Base-by-base conservation (phyloP, 176 grass and related monocot genomes). In the Elaeis guineensis region DNA sequence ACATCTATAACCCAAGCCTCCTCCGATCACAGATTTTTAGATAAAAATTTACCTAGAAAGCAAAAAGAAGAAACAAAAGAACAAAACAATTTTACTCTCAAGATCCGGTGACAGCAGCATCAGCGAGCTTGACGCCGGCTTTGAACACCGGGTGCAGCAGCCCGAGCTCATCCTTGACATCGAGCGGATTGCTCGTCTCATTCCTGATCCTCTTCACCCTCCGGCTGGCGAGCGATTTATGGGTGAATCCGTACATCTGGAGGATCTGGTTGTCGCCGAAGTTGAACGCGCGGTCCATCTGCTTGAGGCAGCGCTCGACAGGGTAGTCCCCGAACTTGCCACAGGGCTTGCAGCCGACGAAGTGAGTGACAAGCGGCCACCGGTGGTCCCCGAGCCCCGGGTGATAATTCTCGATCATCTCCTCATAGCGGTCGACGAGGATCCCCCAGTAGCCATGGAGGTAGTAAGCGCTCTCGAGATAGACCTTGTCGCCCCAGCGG, bases 391-490 rank as follows among this genome's bases (percentile, higher is more conserved):
- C 94, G 0, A 98, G 85, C 25, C 94, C 94, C n/a, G 94, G 88
- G n/a, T 85, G 79, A 76, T 92, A 89, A 50, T 93, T 93, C 77
- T 89, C 84, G n/a, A 98, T 60, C 94, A 98, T 98, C 61, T 98
- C 94, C 78, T 98, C 94, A 0, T 92, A 98, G 64, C 88, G 75
- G 25, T 98, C 94, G 0, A 98, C 94, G 61, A 98, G 72, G 67
- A 98, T 98, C 16, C 85, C 93, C 94, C 94, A 98, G 39, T 98
- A 98, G 21, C 94, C 94, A 25, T 98, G 94, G 70, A 98, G 89
- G 61, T 98, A 98, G 81, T 92, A 98, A 0, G 76, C 88, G 63
- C 80, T 93, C 82, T 98, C 94, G 14, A 98, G 84, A 64, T 93
- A 81, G 5, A 98, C 94, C 84, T 89, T 98, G 51, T 86, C 70